These are phyloP conservation scores for Rubus parviflorus DNA, from an alignment of 306 rosid genomes.

Conservation along the genomic window DNA sequence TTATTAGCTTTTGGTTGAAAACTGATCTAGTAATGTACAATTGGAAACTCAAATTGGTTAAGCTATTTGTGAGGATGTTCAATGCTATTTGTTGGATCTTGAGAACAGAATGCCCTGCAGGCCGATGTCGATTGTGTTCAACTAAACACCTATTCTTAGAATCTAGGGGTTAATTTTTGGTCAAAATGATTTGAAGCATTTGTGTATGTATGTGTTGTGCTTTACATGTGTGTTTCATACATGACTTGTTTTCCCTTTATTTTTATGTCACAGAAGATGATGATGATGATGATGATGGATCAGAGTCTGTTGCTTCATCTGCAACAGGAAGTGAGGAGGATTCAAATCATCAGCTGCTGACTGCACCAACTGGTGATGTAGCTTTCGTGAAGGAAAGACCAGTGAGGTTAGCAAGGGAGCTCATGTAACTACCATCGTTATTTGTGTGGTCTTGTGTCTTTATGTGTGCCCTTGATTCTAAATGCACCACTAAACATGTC, in stretches of 20 bases:
- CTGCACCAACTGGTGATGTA: conserved; percentile 53
- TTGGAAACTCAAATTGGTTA: background rate
- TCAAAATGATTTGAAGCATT: background rate
- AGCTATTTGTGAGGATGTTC: background rate
- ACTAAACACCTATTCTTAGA: background rate
- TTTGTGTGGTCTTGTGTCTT: conserved; percentile 19
- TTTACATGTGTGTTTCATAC: background rate
- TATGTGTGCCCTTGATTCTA: conserved; percentile 32
- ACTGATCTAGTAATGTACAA: background rate
- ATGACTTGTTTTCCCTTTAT: background rate
- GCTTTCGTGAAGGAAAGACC: conserved; percentile 73
- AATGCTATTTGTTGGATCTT: background rate
- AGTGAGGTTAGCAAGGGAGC: conserved; percentile 64
- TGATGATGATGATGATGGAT: conserved; percentile 64
- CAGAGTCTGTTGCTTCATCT: conserved; percentile 61
- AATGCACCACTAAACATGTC: conserved; percentile 33
- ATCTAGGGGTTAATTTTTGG: background rate
- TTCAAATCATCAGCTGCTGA: conserved; percentile 63
- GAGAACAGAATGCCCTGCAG: conserved; percentile 2
- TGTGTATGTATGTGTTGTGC: background rate
- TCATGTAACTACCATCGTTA: conserved; percentile 38
- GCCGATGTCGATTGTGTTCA: background rate
- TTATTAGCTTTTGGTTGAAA: no score
- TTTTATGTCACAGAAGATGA: conserved; percentile 52
- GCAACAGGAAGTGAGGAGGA: conserved; percentile 65